Base-by-base conservation (phyloP, 306 rosid species). In the Glycine latifolia region DNA sequence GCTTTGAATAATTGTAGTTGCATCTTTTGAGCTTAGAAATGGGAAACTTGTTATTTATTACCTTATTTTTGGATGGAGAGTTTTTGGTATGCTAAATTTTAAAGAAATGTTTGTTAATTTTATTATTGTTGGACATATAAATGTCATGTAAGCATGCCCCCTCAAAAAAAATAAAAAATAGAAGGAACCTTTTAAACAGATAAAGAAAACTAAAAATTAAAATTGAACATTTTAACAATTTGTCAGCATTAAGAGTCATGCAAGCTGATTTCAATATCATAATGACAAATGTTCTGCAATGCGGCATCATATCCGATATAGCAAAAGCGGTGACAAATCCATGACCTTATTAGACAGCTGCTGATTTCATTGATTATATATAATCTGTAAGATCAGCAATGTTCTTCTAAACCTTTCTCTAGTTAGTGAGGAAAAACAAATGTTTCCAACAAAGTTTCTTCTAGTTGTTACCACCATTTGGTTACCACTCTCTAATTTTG, bases 271-370 rank as follows among this genome's bases (percentile, higher is more conserved):
- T 83, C 67, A 80, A 50, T 80, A 73, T 61, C 14, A 73, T 14
- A 6, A 60, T 83, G 89, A 84, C 89, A 84, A 61, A 77, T 87
- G 89, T 77, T 59, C 13, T 67, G 78, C 87, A 76, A 84, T 60
- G 89, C 20, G 87, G 86, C 87, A 87, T 10, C 81, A 31, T 59
- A 50, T 77, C 76, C 41, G 12, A 0, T 63, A 63, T 35, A 11
- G 59, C 6, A 15, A 78, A 35, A 54, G 68, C 44, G 48, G 48
- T 68, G 85, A 37, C 73, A 76, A 70, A 76, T 85, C 85, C 77
- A 85, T 3, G 11, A 67, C 16, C 78, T 7, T 49, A 35, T 7
- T 49, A 16, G n/a, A 70, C 41, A 35, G 7, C 43, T 48, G 1
- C 41, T 31, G 39, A 67, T 47, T 37, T 37, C 5, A 10, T 7